Conservation (phyloP, 352 stramenopile genomes). For the Globisporangium sylvaticum region DNA sequence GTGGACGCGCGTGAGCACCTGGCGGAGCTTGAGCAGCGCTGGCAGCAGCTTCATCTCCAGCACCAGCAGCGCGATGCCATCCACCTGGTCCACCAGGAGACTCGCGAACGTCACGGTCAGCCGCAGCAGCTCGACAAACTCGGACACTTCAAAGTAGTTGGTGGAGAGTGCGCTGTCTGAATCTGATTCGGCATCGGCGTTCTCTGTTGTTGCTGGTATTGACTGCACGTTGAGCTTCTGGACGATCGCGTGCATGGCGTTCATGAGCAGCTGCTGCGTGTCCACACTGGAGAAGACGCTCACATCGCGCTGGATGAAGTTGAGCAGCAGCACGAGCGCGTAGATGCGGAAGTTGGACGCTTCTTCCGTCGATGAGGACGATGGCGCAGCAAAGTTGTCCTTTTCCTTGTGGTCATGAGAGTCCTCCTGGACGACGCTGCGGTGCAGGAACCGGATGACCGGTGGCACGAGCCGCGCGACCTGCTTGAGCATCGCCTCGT, state of each 20-base stretch:
- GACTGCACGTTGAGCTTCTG: conserved; percentile 8
- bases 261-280: not conserved
- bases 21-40: conserved; percentile 44
- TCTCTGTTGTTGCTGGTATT: not conserved
- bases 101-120: conserved; percentile 50
- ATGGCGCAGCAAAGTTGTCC: conserved; percentile 5
- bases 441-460: conserved; percentile 40
- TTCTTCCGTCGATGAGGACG: conserved; percentile 36
- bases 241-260: conserved; percentile 8
- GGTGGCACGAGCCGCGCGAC: conserved; percentile 40
- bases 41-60: conserved; percentile 23
- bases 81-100: conserved; percentile 42
- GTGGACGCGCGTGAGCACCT: conserved; percentile 16
- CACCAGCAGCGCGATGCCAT: conserved; percentile 17
- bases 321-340: conserved; percentile 67
- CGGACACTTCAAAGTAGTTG: conserved; percentile 23
- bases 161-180: too few relatives aligned
- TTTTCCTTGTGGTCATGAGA: not conserved
- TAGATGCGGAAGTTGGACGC: conserved; percentile 69
- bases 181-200: not conserved
- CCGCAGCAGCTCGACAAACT: conserved; percentile 58
- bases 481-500: conserved; percentile 35
- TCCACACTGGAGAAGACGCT: conserved; percentile 19
- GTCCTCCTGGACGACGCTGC: conserved; percentile 28
- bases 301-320: conserved; percentile 59